These are phyloP conservation scores for Cryptococcus neoformans DNA, from an alignment of 1,284 basidiomycete genomes.

Conservation along the genomic window DNA sequence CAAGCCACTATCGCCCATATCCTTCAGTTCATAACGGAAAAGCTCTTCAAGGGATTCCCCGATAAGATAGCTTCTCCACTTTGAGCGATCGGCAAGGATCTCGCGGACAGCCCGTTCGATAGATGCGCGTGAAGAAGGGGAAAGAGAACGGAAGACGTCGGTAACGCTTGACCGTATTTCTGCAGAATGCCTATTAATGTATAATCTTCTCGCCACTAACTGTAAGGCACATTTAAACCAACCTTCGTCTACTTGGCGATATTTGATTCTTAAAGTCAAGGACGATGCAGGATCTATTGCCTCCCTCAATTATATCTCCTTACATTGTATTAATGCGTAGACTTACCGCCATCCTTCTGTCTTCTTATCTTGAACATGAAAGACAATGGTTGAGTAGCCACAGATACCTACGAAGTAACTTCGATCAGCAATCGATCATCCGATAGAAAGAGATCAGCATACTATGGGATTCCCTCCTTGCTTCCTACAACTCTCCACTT, in stretches of 20 bases:
- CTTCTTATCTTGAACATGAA: constrained; percentile 42
- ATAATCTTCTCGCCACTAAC: neutral
- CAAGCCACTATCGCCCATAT: no score
- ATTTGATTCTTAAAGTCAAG: constrained; percentile 35
- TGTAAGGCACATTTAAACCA: constrained; percentile 3
- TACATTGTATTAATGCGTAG: neutral
- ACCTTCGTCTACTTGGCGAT: constrained; percentile 40
- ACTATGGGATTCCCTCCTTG: constrained; percentile 9
- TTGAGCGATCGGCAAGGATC: constrained; percentile 3
- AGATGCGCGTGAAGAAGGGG: neutral
- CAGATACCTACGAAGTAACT: constrained; percentile 21
- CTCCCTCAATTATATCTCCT: neutral
- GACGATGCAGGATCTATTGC: constrained; percentile 14
- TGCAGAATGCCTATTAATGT: neutral
- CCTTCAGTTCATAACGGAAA: neutral
- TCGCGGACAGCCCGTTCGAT: neutral
- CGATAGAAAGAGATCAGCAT: neutral
- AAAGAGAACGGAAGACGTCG: constrained; percentile 1
- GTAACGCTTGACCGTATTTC: constrained; percentile 1
- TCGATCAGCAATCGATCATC: neutral
- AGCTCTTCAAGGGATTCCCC: constrained; percentile 1
- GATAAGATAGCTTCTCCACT: constrained; percentile 14
- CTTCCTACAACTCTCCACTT: constrained; percentile 22
- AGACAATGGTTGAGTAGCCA: constrained; percentile 34
- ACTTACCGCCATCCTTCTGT: neutral